Conservation (phyloP, 768 basidiomycete species). For the Pleurotus ostreatus region DNA sequence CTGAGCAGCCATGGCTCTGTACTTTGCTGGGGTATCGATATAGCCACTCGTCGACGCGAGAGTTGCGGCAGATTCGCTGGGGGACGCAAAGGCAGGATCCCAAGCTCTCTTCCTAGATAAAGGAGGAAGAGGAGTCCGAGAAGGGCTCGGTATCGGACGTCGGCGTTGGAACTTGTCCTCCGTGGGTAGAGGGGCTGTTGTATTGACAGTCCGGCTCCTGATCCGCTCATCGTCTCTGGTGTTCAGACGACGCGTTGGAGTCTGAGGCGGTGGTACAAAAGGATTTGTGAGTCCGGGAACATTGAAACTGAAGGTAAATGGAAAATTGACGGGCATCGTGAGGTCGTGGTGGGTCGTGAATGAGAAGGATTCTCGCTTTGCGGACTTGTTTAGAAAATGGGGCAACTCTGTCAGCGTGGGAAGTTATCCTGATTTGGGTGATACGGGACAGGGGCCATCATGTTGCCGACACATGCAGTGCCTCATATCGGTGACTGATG, state of each 20-base stretch:
- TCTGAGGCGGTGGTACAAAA: conserved; percentile 29
- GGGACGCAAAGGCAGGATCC: conserved; percentile 60
- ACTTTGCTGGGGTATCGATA: conserved; percentile 66
- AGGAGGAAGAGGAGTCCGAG: conserved; percentile 32
- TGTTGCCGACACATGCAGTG: too few relatives aligned
- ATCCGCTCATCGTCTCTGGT: conserved; percentile 14
- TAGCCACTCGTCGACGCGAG: conserved; percentile 57
- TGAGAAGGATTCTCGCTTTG: background rate
- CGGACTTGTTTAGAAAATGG: conserved; percentile 4
- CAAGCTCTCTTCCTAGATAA: conserved; percentile 65
- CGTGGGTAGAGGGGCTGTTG: conserved; percentile 16
- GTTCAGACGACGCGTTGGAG: conserved; percentile 7
- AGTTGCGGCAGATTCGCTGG: conserved; percentile 47
- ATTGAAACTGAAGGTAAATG: conserved; percentile 68
- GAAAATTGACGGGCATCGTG: conserved; percentile 31
- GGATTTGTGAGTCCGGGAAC: conserved; percentile 68
- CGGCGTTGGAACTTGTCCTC: conserved; percentile 17
- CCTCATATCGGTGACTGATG: too few relatives aligned
- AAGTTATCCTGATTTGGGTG: background rate
- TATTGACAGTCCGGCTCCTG: conserved; percentile 22
- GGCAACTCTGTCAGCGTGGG: background rate
- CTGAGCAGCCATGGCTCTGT: conserved; percentile 41
- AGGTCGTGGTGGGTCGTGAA: conserved; percentile 7
- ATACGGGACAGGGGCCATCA: background rate
- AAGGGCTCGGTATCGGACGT: conserved; percentile 24